Evolutionary conservation across 225 moss, liverwort and hornwort species (phyloP).

Genomic region (Polytrichum commune): DNA sequence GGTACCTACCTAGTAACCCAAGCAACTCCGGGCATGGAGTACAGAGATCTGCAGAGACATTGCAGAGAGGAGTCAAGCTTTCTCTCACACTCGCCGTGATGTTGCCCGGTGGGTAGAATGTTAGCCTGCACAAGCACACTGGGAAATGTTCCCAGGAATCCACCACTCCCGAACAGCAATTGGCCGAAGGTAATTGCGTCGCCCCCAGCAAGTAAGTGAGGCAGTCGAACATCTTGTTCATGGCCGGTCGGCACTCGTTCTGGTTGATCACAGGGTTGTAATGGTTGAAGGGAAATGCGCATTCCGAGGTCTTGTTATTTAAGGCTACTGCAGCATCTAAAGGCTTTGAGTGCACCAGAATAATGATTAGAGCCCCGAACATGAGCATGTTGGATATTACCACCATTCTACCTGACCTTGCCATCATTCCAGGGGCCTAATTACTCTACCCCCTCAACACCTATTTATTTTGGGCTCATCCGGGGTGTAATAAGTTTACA

Average conservation of each 20-base stretch:
- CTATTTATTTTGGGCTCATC: too few species aligned
- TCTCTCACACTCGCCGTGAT: background rate
- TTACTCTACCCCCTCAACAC: too few species aligned
- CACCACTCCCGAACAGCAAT: constrained; percentile 1
- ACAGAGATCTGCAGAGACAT: constrained; percentile 10
- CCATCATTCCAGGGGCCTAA: too few species aligned
- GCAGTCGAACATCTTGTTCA: background rate
- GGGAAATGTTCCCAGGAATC: background rate
- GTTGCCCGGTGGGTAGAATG: constrained; percentile 1
- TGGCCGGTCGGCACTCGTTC: background rate
- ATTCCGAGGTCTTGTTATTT: background rate
- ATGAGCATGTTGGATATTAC: too few species aligned
- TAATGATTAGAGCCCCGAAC: too few species aligned
- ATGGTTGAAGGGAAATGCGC: background rate
- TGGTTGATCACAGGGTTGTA: background rate
- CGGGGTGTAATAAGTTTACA: too few species aligned
- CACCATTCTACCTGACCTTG: too few species aligned
- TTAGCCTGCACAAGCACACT: background rate
- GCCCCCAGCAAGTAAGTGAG: constrained; percentile 4
- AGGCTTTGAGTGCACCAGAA: too few species aligned
- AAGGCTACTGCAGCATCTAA: too few species aligned
- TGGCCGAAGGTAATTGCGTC: background rate
- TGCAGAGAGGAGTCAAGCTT: constrained; percentile 4
- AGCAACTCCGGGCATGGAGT: constrained; percentile 15
- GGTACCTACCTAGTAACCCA: background rate